Evolutionary conservation across 345 rosid genomes (phyloP).

Genomic region (Triadica sebifera): DNA sequence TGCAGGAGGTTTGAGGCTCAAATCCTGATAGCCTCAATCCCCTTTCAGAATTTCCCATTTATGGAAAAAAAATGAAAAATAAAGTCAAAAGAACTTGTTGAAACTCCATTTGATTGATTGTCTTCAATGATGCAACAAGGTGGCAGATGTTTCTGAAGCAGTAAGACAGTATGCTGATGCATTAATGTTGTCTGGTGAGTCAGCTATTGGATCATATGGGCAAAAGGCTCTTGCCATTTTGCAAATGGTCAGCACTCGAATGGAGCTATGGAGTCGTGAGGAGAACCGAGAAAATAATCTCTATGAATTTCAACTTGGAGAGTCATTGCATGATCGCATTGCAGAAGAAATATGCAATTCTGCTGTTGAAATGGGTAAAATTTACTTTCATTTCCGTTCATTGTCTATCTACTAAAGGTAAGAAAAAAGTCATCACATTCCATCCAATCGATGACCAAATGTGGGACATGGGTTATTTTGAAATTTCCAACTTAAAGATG

Average conservation of each 20-base stretch:
- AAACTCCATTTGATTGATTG: no score
- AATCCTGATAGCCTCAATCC: no score
- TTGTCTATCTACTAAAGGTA: no score
- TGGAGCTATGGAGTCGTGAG: constrained; percentile 57
- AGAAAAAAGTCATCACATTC: no score
- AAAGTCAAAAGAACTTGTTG: no score
- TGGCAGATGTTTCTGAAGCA: constrained; percentile 76
- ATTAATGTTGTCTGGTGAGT: constrained; percentile 72
- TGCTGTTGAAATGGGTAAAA: constrained; percentile 63
- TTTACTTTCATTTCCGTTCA: no score
- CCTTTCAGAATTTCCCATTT: no score
- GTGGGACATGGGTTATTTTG: no score
- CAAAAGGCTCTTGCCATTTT: constrained; percentile 64
- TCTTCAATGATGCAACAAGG: constrained; percentile 32
- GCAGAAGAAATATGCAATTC: constrained; percentile 74
- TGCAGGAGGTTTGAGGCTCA: no score
- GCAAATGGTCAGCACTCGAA: constrained; percentile 53
- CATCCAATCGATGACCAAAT: no score
- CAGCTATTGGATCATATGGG: constrained; percentile 59
- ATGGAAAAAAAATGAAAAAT: no score
- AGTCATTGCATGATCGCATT: constrained; percentile 48
- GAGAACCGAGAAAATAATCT: constrained; percentile 38
- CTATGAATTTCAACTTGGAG: constrained; percentile 35
- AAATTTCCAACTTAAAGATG: background rate
- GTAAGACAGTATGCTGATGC: constrained; percentile 54